Evolutionary conservation across 2,329 filamentous ascomycete species (phyloP).

Genomic region (Gnomoniopsis smithogilvyi): DNA sequence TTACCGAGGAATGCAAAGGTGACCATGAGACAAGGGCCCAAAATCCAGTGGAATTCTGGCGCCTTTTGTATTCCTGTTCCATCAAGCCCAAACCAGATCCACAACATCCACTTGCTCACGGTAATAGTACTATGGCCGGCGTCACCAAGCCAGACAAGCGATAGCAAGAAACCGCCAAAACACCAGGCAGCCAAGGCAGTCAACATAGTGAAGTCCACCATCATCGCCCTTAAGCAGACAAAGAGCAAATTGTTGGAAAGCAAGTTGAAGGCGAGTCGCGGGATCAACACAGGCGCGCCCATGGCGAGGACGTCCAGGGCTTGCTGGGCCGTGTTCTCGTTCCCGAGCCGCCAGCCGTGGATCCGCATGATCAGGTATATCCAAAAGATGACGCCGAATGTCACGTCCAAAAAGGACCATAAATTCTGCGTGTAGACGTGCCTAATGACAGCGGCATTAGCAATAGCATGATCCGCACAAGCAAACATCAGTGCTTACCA

Average conservation of each 20-base stretch:
- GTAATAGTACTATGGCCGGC: constrained; percentile 61
- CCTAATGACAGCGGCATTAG: constrained; percentile 41
- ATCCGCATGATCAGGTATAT: constrained; percentile 67
- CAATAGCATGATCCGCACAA: constrained; percentile 25
- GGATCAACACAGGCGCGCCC: constrained; percentile 73
- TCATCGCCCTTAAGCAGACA: constrained; percentile 77
- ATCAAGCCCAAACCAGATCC: constrained; percentile 88
- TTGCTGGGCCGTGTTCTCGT: constrained; percentile 54
- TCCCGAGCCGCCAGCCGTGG: constrained; percentile 54
- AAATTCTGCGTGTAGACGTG: constrained; percentile 83
- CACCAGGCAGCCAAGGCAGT: constrained; percentile 74
- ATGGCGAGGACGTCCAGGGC: constrained; percentile 77
- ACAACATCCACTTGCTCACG: constrained; percentile 88
- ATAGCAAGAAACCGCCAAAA: constrained; percentile 77
- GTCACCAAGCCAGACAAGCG: constrained; percentile 74
- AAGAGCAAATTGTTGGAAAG: constrained; percentile 84
- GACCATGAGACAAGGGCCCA: constrained; percentile 78
- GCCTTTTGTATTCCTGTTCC: constrained; percentile 61
- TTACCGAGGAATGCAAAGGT: constrained; percentile 72
- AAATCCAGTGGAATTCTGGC: constrained; percentile 71
- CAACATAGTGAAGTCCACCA: constrained; percentile 78
- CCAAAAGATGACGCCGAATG: constrained; percentile 69
- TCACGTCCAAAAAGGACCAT: constrained; percentile 83
- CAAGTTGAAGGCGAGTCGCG: constrained; percentile 76
- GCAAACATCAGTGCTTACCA: constrained; percentile 37